Percentiles rank a stretch among this genome's conserved stretches.
Conservation (phyloP, 371 early-diverging fungal species). For the Mortierella sp. region DNA sequence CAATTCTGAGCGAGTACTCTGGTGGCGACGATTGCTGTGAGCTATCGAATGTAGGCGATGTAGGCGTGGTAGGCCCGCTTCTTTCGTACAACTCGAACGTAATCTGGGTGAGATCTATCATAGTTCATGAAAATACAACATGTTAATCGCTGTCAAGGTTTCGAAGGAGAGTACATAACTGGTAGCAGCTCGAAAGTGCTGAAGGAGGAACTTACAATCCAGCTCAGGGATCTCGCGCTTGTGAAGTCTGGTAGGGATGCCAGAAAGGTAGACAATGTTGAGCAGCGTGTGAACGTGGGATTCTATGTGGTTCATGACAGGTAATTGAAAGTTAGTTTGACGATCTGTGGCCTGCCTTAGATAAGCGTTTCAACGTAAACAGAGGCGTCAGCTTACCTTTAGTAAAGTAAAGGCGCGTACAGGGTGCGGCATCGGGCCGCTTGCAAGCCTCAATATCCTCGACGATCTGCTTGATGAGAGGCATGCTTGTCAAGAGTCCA, state of each 20-base stretch:
- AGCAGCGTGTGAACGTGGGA: constrained; percentile 91
- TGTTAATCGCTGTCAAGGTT: neutral
- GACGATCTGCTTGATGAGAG: constrained; percentile 83
- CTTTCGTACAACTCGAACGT: constrained; percentile 97
- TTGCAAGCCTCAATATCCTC: constrained; percentile 79
- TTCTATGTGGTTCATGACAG: constrained; percentile 65
- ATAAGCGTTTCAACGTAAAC: neutral
- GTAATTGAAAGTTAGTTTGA: neutral
- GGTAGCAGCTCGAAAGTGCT: neutral
- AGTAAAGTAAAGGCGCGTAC: constrained; percentile 94
- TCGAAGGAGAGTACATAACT: neutral
- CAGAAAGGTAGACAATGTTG: constrained; percentile 90
- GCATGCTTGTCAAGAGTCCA: constrained; percentile 85
- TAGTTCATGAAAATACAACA: neutral
- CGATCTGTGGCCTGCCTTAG: neutral
- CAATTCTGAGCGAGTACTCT: constrained; percentile 93
- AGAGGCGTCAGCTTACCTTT: constrained; percentile 68
- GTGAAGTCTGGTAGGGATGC: constrained; percentile 82
- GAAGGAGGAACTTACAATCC: constrained; percentile 78
- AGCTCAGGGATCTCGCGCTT: constrained; percentile 86
- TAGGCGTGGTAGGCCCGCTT: constrained; percentile 58
- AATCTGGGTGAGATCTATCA: constrained; percentile 91
- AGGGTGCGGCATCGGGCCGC: constrained; percentile 66
- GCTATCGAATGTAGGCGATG: constrained; percentile 8
- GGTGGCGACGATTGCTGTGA: constrained; percentile 54